Evolutionary conservation across 208 protist species (phyloP).

Genomic region (Lotmaria passim): DNA sequence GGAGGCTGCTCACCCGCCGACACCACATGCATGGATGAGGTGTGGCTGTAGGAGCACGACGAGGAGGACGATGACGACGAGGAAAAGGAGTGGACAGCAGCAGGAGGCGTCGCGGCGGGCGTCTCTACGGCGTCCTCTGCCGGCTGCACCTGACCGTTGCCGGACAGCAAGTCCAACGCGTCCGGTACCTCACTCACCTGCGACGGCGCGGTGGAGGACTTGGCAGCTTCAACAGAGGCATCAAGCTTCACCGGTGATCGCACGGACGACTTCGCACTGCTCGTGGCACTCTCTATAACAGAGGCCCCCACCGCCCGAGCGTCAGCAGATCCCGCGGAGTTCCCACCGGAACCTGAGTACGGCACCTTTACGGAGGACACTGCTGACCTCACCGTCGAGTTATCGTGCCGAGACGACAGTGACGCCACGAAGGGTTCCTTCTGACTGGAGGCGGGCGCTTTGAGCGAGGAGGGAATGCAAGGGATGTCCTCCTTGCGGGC

Average conservation of each 20-base stretch:
- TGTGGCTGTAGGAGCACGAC: not conserved
- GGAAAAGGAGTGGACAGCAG: not conserved
- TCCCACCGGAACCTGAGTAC: no score
- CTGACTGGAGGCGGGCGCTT: not conserved
- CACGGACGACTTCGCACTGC: no score
- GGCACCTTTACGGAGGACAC: no score
- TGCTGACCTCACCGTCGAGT: no score
- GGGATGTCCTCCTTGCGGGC: conserved; percentile 6
- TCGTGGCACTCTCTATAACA: no score
- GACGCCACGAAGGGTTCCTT: not conserved
- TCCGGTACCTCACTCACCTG: not conserved
- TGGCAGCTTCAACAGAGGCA: not conserved
- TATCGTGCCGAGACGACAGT: no score
- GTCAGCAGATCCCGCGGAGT: no score
- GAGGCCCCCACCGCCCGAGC: no score
- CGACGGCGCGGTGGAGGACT: not conserved
- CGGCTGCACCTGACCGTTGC: not conserved
- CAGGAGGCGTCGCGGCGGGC: not conserved
- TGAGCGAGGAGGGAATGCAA: not conserved
- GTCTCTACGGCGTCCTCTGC: not conserved
- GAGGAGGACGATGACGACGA: not conserved
- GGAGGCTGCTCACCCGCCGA: not conserved
- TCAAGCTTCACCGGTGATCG: no score
- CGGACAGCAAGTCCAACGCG: not conserved
- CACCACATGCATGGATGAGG: not conserved